Conservation (phyloP, 257 asterid species). For the Capsicum chinense region DNA sequence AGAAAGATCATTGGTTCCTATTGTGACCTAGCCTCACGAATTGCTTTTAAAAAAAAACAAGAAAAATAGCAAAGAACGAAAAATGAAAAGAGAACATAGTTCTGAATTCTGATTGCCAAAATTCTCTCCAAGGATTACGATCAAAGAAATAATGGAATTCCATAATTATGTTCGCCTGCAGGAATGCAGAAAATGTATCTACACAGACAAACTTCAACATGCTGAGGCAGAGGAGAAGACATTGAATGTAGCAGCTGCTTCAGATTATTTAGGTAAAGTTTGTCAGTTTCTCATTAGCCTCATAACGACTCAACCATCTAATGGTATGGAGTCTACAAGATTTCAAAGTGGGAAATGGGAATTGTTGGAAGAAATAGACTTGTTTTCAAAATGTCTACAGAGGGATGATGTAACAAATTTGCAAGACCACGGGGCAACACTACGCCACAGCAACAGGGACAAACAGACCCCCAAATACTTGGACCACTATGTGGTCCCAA, state of each 20-base stretch:
- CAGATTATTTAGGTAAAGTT: slow-evolving; percentile 42
- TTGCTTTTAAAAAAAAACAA: neutral
- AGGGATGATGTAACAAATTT: slow-evolving; percentile 38
- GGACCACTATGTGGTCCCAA: too few relatives aligned
- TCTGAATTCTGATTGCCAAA: neutral
- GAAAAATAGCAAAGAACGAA: neutral
- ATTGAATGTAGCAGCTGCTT: slow-evolving; percentile 32
- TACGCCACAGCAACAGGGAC: too few relatives aligned
- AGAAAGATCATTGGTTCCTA: neutral
- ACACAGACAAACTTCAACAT: slow-evolving; percentile 51
- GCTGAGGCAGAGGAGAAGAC: slow-evolving; percentile 35
- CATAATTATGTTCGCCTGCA: slow-evolving; percentile 36
- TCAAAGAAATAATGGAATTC: neutral
- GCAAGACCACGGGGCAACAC: too few relatives aligned
- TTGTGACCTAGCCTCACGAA: neutral
- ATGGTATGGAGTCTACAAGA: slow-evolving; percentile 31
- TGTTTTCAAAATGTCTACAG: slow-evolving; percentile 62
- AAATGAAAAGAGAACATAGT: neutral
- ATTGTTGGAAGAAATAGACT: slow-evolving; percentile 70
- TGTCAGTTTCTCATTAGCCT: slow-evolving; percentile 54
- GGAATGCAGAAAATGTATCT: slow-evolving; percentile 69
- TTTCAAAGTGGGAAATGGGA: slow-evolving; percentile 42
- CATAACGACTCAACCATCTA: slow-evolving; percentile 43
- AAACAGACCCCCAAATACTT: too few relatives aligned
- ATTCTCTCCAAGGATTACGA: neutral